Percentiles rank a stretch among this genome's conserved stretches.
These are phyloP conservation scores for Colletotrichum endophyticum DNA, from an alignment of 2,329 filamentous ascomycete species.

Conservation along the genomic window DNA sequence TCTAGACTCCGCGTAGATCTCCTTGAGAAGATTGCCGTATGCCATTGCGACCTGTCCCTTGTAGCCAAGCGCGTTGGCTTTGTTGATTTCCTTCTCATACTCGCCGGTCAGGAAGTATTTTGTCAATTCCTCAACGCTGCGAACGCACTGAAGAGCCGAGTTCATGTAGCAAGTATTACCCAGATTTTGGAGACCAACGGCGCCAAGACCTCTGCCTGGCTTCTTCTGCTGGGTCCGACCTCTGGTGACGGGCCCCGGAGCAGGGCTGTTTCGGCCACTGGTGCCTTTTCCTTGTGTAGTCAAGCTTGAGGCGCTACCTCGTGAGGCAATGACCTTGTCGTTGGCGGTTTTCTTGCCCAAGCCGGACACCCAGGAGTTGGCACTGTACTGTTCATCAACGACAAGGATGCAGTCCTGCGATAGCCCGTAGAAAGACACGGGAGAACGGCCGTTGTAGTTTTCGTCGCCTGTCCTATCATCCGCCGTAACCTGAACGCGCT, in stretches of 20 bases:
- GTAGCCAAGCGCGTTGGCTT: conserved; percentile 83
- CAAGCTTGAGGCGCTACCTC: conserved; percentile 35
- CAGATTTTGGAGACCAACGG: conserved; percentile 84
- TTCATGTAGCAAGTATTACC: conserved; percentile 99
- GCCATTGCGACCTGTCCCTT: conserved; percentile 85
- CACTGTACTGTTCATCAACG: conserved; percentile 78
- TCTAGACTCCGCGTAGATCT: conserved; percentile 76
- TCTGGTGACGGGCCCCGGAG: conserved; percentile 68
- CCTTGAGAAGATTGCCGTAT: conserved; percentile 77
- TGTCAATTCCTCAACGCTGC: conserved; percentile 90
- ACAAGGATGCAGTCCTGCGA: conserved; percentile 77
- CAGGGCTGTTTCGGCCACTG: conserved; percentile 74
- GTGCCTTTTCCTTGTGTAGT: conserved; percentile 44
- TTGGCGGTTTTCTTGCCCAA: conserved; percentile 34
- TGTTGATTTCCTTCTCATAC: conserved; percentile 83
- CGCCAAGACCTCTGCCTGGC: conserved; percentile 73
- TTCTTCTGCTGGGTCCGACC: conserved; percentile 73
- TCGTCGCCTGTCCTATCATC: conserved; percentile 72
- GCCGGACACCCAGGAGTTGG: conserved; percentile 62
- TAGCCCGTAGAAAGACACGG: conserved; percentile 70
- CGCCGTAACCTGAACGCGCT: conserved; percentile 23
- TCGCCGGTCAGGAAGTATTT: conserved; percentile 84
- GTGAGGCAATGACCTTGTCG: conserved; percentile 40
- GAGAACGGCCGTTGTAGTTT: conserved; percentile 79
- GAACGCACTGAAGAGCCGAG: conserved; percentile 91